Percentiles rank a stretch among this genome's conserved stretches.
Evolutionary conservation across 345 rosid species (phyloP).

Genomic region (Brassica carinata): DNA sequence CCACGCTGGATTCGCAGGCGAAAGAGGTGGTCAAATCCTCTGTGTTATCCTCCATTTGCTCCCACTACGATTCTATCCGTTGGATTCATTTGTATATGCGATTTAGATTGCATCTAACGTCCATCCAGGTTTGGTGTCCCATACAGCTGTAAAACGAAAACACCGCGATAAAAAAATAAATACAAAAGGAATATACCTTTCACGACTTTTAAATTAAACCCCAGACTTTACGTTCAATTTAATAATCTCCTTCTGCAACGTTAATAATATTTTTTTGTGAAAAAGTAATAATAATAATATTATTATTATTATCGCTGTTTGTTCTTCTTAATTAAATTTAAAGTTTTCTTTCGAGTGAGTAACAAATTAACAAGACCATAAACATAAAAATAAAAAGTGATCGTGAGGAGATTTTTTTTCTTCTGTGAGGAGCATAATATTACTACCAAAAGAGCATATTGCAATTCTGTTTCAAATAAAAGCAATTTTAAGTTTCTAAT

Average conservation of each 20-base stretch:
- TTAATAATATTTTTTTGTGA: background rate
- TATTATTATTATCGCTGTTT: background rate
- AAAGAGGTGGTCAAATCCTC: slow-evolving; percentile 22
- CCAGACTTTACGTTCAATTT: slow-evolving; percentile 25
- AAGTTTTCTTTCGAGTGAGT: background rate
- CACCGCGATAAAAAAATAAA: slow-evolving; percentile 1
- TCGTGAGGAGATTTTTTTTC: background rate
- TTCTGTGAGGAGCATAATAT: background rate
- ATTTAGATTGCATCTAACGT: slow-evolving; percentile 35
- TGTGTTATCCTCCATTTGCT: background rate
- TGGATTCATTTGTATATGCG: background rate
- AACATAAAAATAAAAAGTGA: background rate
- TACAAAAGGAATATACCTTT: slow-evolving; percentile 38
- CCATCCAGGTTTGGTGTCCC: background rate
- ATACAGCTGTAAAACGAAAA: slow-evolving; percentile 20
- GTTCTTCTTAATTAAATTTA: slow-evolving; percentile 1
- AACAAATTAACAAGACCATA: no score
- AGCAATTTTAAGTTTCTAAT: background rate
- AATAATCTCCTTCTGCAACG: background rate
- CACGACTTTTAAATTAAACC: slow-evolving; percentile 14
- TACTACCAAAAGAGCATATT: background rate
- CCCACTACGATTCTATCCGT: background rate
- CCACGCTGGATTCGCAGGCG: slow-evolving; percentile 36
- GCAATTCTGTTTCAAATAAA: background rate
- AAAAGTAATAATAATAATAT: no score